Evolutionary conservation across 257 asterid genomes (phyloP), one percentile per base, ranked within the genome.

Genomic region (Solanum megistacrolobum): DNA sequence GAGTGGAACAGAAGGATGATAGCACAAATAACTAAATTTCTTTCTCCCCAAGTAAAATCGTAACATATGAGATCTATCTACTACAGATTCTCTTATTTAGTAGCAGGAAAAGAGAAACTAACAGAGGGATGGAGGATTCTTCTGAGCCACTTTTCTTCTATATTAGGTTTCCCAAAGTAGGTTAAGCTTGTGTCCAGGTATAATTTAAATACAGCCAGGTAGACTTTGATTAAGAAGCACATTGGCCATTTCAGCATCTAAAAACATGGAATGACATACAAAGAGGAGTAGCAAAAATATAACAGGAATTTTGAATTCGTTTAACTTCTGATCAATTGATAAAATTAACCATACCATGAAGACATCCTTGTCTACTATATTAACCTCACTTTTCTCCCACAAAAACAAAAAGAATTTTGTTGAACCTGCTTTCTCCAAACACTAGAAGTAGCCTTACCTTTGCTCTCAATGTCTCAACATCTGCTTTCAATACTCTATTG

Each of bases 401-500:
- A 81, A 25, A 81, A 43, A 46, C 36, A 31, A 81, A 81, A 48
- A 29, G 27, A 81, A 81, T 27, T 43, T 81, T 46, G 43, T 81
- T 48, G 27, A 81, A 81, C 69, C 85, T 29, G 43, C 27, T 46
- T 29, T 81, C 66, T 81, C 41, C 29, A 46, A 27, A 81, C 68
- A 46, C 20, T 81, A 23, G 34, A 29, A 81, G 16, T 48, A 46
- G 68, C 41, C 29, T 83, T 86, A 93, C 98, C 94, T 94, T 94
- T 76, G 96, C 96, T 90, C 96, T 91, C 89, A 94, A 84, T 72
- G 98, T 94, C 92, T 94, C 98, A 46, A 92, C 93, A 87, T 94
- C 96, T 83, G 98, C 98, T 90, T 94, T 94, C 91, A 94, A 92
- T 86, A 94, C 95, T 92, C 98, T 91, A 71, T 93, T 93, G 90